These are phyloP conservation scores for Plasmopara viticola DNA, from an alignment of 352 stramenopile species.

Conservation along the genomic window DNA sequence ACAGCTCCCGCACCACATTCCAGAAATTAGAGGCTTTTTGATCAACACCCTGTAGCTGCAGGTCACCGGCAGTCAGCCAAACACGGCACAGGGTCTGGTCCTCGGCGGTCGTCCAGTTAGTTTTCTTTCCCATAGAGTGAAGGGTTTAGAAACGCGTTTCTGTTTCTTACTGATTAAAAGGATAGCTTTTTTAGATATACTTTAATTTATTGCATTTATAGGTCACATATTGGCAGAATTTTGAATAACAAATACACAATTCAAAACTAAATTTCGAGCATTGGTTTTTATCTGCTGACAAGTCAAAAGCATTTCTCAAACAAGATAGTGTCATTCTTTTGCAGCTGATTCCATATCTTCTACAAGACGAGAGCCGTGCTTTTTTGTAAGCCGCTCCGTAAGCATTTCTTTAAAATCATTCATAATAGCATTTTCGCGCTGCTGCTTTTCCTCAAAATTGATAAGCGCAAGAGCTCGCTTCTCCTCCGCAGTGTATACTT, in stretches of 20 bases:
- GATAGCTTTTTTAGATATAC: neutral
- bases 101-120: slow-evolving; percentile 59
- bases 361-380: slow-evolving; percentile 78
- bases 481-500: slow-evolving; percentile 98
- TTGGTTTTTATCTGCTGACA: too few relatives aligned
- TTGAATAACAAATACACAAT: too few relatives aligned
- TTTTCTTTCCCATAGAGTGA: slow-evolving; percentile 71
- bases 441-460: slow-evolving; percentile 98
- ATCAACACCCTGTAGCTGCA: slow-evolving; percentile 30
- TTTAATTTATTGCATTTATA: too few relatives aligned
- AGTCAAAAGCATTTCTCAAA: too few relatives aligned
- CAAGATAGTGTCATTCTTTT: slow-evolving; percentile 19
- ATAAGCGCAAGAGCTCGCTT: slow-evolving; percentile 96
- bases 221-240: too few relatives aligned
- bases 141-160: slow-evolving; percentile 42
- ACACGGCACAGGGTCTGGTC: slow-evolving; percentile 63
- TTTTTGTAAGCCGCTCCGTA: slow-evolving; percentile 81
- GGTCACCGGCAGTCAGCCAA: slow-evolving; percentile 57
- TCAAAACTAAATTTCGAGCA: too few relatives aligned
- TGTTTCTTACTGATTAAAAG: slow-evolving; percentile 8
- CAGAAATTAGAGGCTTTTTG: slow-evolving; percentile 63
- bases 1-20: slow-evolving; percentile 53
- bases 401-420: slow-evolving; percentile 95
- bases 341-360: slow-evolving; percentile 78
- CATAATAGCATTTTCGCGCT: slow-evolving; percentile 97